Evolutionary conservation across 2,329 filamentous ascomycete species (phyloP).

Genomic region (Ophiocordyceps sinensis): DNA sequence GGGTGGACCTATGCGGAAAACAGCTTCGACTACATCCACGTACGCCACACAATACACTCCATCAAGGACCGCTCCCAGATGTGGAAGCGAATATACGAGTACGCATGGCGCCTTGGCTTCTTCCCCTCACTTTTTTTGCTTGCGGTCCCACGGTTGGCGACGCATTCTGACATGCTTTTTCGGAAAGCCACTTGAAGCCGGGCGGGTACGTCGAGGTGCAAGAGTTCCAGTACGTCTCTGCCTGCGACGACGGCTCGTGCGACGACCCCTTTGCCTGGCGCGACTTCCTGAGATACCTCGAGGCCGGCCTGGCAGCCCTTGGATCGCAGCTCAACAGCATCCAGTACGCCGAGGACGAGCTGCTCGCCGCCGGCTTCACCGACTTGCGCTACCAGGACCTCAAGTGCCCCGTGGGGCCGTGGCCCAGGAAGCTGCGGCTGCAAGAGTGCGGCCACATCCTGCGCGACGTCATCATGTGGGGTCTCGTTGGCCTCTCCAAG

Average conservation of each 20-base stretch:
- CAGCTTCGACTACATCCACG: slow-evolving; percentile 33
- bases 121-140: background rate
- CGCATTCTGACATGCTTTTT: no score
- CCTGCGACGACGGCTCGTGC: slow-evolving; percentile 30
- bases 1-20: slow-evolving; percentile 32
- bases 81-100: slow-evolving; percentile 28
- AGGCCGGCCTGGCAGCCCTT: slow-evolving; percentile 23
- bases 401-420: slow-evolving; percentile 33
- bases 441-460: slow-evolving; percentile 31
- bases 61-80: slow-evolving; percentile 26
- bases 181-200: slow-evolving; percentile 31
- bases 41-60: slow-evolving; percentile 30
- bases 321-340: slow-evolving; percentile 29
- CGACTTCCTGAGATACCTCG: slow-evolving; percentile 28
- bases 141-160: background rate
- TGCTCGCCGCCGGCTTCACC: slow-evolving; percentile 26
- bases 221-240: slow-evolving; percentile 26
- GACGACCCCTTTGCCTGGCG: slow-evolving; percentile 29
- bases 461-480: slow-evolving; percentile 25
- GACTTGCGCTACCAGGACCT: slow-evolving; percentile 24
- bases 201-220: slow-evolving; percentile 36
- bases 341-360: slow-evolving; percentile 17
- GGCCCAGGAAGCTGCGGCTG: slow-evolving; percentile 27
- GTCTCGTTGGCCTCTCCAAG: slow-evolving; percentile 22
- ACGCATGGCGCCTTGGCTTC: slow-evolving; percentile 4